Base-by-base conservation (phyloP, 176 grass and related monocot genomes). In the Oryza australiensis region DNA sequence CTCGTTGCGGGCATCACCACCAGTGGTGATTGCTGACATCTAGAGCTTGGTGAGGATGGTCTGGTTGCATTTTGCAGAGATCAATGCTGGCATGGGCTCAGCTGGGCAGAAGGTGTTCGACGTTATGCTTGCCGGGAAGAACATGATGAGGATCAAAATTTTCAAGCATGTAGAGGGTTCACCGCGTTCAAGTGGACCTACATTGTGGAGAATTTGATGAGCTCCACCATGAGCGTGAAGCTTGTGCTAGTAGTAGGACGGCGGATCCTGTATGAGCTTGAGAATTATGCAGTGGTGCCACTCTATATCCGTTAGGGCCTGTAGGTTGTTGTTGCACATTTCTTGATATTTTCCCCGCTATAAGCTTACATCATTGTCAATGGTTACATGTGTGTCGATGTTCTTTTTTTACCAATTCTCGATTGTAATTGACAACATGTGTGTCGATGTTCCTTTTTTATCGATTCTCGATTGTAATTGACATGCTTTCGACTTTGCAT, bases 261-360 rank as follows among this genome's bases (percentile, higher is more conserved):
- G 29, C 93, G 93, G 0, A 92, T 99, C 23, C 84, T 99, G 1
- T 99, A 93, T 18, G 96, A 93, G 30, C 84, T 99, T 0, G 96
- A 99, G 87, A 99, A 99, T 76, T 99, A 99, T 64, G 96, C 89
- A 0, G 93, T 99, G 96, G 85, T 89, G 81, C 96, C 96, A 0
- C 84, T 99, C 79, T 74, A n/a, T n/a, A n/a, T n/a, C n/a, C n/a
- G n/a, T 60, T 32, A 11, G n/a, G 62, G n/a, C 23, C 37, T 48
- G 9, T 75, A 30, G 14, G 9, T 79, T 45, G 10, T 29, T 26
- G 2, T 77, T 53, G 49, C 49, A 53, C 49, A 53, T 53, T 18
- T 80, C 15, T 68, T 35, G 0, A 60, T 26, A 12, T 68, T 24
- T 63, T 45, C 72, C 4, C 26, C 18, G 23, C 64, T 48, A 68